A percentile compares a stretch with the other conserved stretches of the same genome.
Evolutionary conservation across 2,329 filamentous ascomycete genomes (phyloP).

Genomic region (Aureobasidium pullulans): DNA sequence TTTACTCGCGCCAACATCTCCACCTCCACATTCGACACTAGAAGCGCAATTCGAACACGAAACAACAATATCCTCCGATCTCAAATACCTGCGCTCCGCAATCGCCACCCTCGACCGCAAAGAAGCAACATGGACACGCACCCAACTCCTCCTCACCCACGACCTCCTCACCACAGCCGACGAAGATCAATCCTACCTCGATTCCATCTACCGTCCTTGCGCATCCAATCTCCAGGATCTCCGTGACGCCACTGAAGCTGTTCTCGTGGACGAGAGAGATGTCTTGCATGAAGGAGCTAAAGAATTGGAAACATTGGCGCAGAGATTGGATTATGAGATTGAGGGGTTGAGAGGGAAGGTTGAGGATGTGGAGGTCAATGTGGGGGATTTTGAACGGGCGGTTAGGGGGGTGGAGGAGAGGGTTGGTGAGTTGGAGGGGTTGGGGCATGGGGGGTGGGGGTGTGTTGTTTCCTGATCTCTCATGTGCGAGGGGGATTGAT

Average conservation of each 20-base stretch:
- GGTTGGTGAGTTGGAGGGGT: slow-evolving; percentile 52
- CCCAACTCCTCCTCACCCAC: slow-evolving; percentile 50
- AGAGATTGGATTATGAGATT: slow-evolving; percentile 89
- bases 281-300: slow-evolving; percentile 64
- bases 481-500: background rate
- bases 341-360: slow-evolving; percentile 71
- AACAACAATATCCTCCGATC: slow-evolving; percentile 1
- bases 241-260: slow-evolving; percentile 58
- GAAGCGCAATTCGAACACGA: slow-evolving; percentile 6
- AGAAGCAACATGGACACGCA: slow-evolving; percentile 55
- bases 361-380: slow-evolving; percentile 77
- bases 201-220: slow-evolving; percentile 60
- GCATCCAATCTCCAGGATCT: slow-evolving; percentile 63
- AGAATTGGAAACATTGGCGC: slow-evolving; percentile 72
- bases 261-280: slow-evolving; percentile 61
- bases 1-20: background rate
- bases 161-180: slow-evolving; percentile 55
- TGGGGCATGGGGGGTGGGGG: slow-evolving; percentile 22
- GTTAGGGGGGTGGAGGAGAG: slow-evolving; percentile 46
- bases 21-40: background rate
- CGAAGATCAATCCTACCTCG: slow-evolving; percentile 57
- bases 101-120: slow-evolving; percentile 46
- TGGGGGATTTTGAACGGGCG: slow-evolving; percentile 71
- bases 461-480: slow-evolving; percentile 21
- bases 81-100: slow-evolving; percentile 40